These are phyloP conservation scores for Chalciporus piperatus DNA, from an alignment of 768 basidiomycete genomes.

Conservation along the genomic window DNA sequence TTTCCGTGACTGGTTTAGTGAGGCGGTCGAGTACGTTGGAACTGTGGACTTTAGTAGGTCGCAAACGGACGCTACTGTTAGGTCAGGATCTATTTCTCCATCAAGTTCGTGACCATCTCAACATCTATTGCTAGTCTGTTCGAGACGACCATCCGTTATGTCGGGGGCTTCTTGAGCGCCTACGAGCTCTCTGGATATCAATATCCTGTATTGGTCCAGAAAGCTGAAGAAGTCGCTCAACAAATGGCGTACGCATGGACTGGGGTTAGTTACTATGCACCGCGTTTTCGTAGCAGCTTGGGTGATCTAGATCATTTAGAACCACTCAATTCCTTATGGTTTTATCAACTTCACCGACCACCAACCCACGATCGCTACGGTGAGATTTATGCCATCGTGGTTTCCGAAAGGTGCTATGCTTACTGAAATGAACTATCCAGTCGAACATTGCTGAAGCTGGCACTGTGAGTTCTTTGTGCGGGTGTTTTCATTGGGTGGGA, in stretches of 20 bases:
- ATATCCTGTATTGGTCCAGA: conserved; percentile 49
- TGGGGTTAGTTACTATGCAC: conserved; percentile 37
- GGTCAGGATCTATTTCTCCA: conserved; percentile 30
- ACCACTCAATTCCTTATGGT: conserved; percentile 37
- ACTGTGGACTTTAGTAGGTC: conserved; percentile 52
- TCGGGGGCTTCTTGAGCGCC: conserved; percentile 65
- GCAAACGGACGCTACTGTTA: conserved; percentile 44
- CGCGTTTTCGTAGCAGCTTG: not conserved
- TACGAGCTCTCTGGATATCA: conserved; percentile 63
- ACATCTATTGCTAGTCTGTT: no score
- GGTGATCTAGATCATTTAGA: conserved; percentile 17
- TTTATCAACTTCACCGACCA: conserved; percentile 38
- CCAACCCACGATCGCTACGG: conserved; percentile 27
- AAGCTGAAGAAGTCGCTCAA: conserved; percentile 62
- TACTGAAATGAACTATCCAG: conserved; percentile 21
- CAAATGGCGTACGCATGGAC: conserved; percentile 63
- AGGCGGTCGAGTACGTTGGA: conserved; percentile 52
- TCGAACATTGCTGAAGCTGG: conserved; percentile 47
- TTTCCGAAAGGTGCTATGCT: not conserved
- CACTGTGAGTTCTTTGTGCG: conserved; percentile 32
- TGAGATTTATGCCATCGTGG: conserved; percentile 18
- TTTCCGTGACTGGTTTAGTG: conserved; percentile 51
- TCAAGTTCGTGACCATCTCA: no score
- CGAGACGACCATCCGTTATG: conserved; percentile 73
- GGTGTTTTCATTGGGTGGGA: not conserved